Conservation (phyloP, 371 early-diverging fungal species). For the Mucor ambiguus region DNA sequence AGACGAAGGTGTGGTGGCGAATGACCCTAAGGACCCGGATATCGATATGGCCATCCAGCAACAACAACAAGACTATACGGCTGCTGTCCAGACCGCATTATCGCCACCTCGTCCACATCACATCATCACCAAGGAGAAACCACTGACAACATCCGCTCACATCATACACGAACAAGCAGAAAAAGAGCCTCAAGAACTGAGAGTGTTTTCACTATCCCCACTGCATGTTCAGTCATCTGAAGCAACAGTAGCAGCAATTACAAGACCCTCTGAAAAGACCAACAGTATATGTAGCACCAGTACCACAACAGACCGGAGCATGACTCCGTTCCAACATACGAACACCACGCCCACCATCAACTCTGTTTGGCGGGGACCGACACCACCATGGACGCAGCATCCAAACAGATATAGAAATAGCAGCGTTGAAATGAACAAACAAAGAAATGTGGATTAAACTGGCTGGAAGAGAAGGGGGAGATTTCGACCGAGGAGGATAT, state of each 20-base stretch:
- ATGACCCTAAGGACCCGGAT: not conserved
- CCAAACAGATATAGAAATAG: constrained; percentile 2
- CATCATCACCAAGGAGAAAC: not conserved
- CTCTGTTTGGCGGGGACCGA: constrained; percentile 27
- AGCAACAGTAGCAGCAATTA: not conserved
- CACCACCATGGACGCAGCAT: constrained; percentile 31
- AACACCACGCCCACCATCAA: not conserved
- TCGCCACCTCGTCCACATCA: constrained; percentile 12
- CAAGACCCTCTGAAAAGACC: not conserved
- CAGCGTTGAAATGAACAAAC: constrained; percentile 3
- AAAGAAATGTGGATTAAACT: not conserved
- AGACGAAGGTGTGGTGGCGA: not conserved
- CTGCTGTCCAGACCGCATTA: constrained; percentile 6
- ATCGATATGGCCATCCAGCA: not conserved
- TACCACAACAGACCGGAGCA: not conserved
- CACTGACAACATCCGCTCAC: not conserved
- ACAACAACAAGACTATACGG: not conserved
- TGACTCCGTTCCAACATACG: constrained; percentile 11
- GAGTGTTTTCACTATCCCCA: constrained; percentile 25
- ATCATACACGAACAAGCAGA: not conserved
- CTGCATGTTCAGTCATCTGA: not conserved
- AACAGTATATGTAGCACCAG: not conserved
- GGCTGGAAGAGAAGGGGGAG: not conserved
- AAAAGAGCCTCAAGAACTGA: not conserved
- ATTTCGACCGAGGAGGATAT: not conserved